Base-by-base conservation (phyloP, 495 filamentous ascomycete species). In the Aspergillus mulundensis region DNA sequence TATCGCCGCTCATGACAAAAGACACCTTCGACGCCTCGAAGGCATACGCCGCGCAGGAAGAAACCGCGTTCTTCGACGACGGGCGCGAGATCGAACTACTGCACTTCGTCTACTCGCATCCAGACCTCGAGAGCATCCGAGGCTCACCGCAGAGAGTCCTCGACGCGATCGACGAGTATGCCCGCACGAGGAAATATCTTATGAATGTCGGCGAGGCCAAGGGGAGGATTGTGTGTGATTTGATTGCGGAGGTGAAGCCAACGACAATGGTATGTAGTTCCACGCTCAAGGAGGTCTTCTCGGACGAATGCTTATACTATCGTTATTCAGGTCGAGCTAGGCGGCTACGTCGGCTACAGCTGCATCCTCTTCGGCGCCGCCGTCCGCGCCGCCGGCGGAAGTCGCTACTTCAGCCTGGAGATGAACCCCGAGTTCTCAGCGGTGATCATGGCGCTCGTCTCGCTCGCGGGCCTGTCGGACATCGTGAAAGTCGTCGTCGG, bases 151-250 rank as follows among this genome's bases (percentile, higher is more conserved):
- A 66, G 5, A 69, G 63, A 21, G 74, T 91, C n/a, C 73, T 90
- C 0, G 60, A 72, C 30, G 81, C 75, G 11, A 90, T 91, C 59
- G 87, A 90, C 61, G 79, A 84, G 23, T 90, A 75, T 65, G 81
- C 77, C 0, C 67, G 76, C 32, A 84, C 80, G 30, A 84, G 85
- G 39, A 30, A 44, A 7, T 75, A 89, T 16, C 51, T 62, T 8
- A 90, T 89, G 85, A 90, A 88, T 59, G 76, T 90, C 23, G 86
- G 88, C 23, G 74, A 82, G 44, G 65, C 80, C 61, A 90, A 90
- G 60, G 87, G 84, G 24, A 72, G 70, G 41, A 81, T 87, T 14
- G 75, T 90, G 16, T 72, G 72, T 1, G 68, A 83, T 36, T 59
- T 87, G 6, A 87, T 90, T 47, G 64, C 66, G 3, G 65, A 83